Evolutionary conservation across 2,329 filamentous ascomycete genomes (phyloP).

Genomic region (Cadophora malorum): DNA sequence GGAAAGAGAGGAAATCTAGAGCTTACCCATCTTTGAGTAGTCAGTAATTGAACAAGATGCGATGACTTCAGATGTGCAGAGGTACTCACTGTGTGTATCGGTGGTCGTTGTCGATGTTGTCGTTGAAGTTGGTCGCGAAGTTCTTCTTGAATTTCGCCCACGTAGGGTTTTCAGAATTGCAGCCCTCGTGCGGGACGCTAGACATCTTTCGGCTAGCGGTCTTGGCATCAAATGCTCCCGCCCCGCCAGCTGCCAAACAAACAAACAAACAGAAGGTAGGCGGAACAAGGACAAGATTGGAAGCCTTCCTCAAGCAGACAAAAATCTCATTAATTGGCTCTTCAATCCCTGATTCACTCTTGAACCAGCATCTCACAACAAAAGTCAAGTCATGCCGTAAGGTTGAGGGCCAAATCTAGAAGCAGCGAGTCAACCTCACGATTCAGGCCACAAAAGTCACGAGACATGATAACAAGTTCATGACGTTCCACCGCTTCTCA

Average conservation of each 20-base stretch:
- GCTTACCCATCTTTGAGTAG: constrained; percentile 66
- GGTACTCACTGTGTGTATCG: constrained; percentile 57
- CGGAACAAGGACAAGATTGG: not conserved
- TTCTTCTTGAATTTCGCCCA: constrained; percentile 30
- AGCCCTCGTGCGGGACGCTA: constrained; percentile 31
- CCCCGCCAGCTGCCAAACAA: not conserved
- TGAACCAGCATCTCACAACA: too few species aligned
- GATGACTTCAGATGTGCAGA: constrained; percentile 26
- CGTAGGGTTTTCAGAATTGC: constrained; percentile 34
- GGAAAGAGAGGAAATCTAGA: constrained; percentile 41
- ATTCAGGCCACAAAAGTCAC: constrained; percentile 25
- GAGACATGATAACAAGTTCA: constrained; percentile 16
- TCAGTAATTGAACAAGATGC: constrained; percentile 43
- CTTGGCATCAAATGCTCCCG: not conserved
- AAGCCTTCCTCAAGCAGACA: not conserved
- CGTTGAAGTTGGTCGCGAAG: constrained; percentile 33
- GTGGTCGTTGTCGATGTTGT: constrained; percentile 51
- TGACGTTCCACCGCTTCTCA: constrained; percentile 22
- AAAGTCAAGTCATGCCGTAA: not conserved
- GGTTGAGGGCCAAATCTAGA: not conserved
- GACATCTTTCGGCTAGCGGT: constrained; percentile 22
- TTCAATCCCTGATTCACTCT: too few species aligned
- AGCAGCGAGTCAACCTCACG: not conserved
- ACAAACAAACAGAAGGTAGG: not conserved
- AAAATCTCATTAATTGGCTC: too few species aligned